Evolutionary conservation across 2,329 filamentous ascomycete species (phyloP).

Genomic region (Fusarium piperis): DNA sequence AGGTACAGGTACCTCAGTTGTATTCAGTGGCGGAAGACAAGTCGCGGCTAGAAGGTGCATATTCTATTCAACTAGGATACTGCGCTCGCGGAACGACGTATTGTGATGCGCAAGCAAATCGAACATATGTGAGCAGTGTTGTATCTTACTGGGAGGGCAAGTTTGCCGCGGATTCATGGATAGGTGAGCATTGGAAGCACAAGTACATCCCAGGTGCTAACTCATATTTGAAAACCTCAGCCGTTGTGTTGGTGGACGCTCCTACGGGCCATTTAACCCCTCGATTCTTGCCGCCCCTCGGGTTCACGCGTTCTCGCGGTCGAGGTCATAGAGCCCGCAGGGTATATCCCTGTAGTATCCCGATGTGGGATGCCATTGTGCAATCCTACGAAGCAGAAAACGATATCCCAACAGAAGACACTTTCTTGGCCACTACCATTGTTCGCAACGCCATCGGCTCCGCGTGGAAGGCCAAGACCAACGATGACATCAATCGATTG

Average conservation of each 20-base stretch:
- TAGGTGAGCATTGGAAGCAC: neutral
- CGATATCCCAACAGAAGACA: neutral
- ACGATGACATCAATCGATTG: neutral
- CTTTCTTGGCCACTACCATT: neutral
- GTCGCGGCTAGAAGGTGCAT: neutral
- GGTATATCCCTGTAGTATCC: neutral
- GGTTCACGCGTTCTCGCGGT: neutral
- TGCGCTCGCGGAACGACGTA: neutral
- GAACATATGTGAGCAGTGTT: neutral
- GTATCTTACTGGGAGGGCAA: neutral
- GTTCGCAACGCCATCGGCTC: neutral
- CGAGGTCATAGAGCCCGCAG: neutral
- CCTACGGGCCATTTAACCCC: neutral
- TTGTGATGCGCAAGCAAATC: neutral
- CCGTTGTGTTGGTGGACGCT: neutral
- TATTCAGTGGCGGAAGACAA: neutral
- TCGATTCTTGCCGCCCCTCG: neutral
- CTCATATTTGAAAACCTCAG: neutral
- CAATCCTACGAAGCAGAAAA: neutral
- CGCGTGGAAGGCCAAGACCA: neutral
- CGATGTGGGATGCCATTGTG: neutral
- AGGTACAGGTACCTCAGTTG: neutral
- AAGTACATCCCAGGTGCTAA: neutral
- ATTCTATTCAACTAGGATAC: neutral
- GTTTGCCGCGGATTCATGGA: neutral